These are phyloP conservation scores for Ceratonia siliqua DNA, from an alignment of 306 rosid species.

Conservation along the genomic window DNA sequence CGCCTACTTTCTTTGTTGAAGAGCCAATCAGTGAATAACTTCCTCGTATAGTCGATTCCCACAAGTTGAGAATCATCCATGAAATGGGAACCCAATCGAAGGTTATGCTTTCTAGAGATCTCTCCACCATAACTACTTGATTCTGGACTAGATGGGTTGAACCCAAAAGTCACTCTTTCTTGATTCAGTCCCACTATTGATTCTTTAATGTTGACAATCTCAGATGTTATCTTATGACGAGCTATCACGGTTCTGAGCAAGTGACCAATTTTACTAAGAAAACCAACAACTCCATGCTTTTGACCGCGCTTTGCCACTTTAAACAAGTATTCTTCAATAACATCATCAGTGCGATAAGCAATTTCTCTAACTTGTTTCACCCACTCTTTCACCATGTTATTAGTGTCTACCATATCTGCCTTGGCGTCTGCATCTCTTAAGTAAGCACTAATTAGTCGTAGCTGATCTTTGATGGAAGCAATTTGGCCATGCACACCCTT, in stretches of 20 bases:
- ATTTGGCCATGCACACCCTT: no score
- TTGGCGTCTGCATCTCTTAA: slow-evolving; percentile 16
- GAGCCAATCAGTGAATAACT: no score
- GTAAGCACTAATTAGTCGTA: neutral
- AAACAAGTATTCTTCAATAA: neutral
- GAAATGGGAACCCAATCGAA: neutral
- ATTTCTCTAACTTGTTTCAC: slow-evolving; percentile 8
- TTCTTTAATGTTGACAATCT: neutral
- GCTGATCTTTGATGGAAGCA: no score
- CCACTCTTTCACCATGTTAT: neutral
- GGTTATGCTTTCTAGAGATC: no score
- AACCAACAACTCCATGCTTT: neutral
- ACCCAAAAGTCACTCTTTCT: neutral
- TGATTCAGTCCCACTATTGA: neutral
- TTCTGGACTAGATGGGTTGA: neutral
- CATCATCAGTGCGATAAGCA: slow-evolving; percentile 16
- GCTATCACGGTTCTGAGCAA: neutral
- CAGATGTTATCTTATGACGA: neutral
- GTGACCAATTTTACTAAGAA: neutral
- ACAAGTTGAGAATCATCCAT: neutral
- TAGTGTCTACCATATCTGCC: neutral
- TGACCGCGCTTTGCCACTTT: slow-evolving; percentile 1
- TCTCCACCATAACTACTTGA: neutral
- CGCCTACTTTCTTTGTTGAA: no score
- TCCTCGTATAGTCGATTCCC: no score